Evolutionary conservation across 2,329 filamentous ascomycete species (phyloP).

Genomic region (Aspergillus hiratsukae): DNA sequence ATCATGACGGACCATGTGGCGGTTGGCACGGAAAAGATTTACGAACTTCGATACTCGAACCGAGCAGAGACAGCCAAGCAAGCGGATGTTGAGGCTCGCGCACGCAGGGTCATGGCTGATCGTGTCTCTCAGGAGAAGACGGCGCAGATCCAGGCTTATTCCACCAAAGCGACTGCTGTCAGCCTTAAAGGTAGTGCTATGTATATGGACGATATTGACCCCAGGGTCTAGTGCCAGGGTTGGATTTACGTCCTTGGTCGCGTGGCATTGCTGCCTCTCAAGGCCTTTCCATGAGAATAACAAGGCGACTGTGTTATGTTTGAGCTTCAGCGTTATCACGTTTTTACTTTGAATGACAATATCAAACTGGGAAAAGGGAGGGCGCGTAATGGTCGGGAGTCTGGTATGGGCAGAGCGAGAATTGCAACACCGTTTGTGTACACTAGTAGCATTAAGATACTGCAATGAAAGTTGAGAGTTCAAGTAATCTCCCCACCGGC

Average conservation of each 20-base stretch:
- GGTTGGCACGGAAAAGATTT: slow-evolving; percentile 30
- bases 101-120: slow-evolving; percentile 19
- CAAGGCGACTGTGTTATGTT: neutral
- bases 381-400: neutral
- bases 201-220: slow-evolving; percentile 28
- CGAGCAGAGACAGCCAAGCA: slow-evolving; percentile 21
- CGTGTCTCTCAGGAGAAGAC: slow-evolving; percentile 16
- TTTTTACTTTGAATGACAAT: neutral
- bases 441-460: neutral
- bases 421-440: neutral
- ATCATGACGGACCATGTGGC: slow-evolving; percentile 27
- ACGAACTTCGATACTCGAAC: slow-evolving; percentile 26
- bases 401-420: neutral
- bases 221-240: neutral
- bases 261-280: neutral
- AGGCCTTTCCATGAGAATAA: neutral
- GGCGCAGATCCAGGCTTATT: slow-evolving; percentile 23
- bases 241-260: neutral
- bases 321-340: neutral
- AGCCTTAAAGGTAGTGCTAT: slow-evolving; percentile 29
- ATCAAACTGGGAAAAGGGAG: neutral
- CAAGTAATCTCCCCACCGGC: neutral
- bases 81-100: slow-evolving; percentile 22
- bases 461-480: neutral
- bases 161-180: slow-evolving; percentile 19